Evolutionary conservation across 2,329 filamentous ascomycete genomes (phyloP), one percentile per base, ranked within the genome.

Genomic region (Talaromyces sp.): DNA sequence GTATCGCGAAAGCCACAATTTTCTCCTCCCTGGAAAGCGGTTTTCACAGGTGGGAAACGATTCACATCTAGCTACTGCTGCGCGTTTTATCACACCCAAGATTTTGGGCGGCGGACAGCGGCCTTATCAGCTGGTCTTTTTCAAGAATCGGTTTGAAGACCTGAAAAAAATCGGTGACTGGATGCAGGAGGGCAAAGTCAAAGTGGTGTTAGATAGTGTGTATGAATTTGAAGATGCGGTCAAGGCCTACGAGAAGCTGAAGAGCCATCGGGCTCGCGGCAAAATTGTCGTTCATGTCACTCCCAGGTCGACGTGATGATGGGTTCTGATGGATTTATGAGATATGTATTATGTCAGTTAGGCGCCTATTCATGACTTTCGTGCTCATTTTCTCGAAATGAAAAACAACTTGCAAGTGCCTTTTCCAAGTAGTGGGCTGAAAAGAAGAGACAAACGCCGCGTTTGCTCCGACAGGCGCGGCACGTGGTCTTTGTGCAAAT

Each of bases 101-200:
- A 78, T 81, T 11, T 62, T 85, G 11, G 83, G 83, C 0, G 84
- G 83, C 13, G 82, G 83, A 17, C 71, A 71, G 64, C 70, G 75
- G 59, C 71, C 69, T 55, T 76, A 72, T 63, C 64, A 70, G n/a
- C 65, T 77, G 11, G 63, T 77, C 10, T 64, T 70, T 28, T 67
- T 73, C 49, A 66, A 77, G 62, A 73, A 74, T 47, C 75, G 75
- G 2, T 69, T 72, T 3, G 77, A 80, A 10, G 75, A 85, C 49
- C 70, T 86, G 49, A 75, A 66, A 27, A 72, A 80, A 67, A 71
- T 90, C 58, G 85, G 72, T 0, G 68, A 76, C 57, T 85, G 82
- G 84, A 76, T 89, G 72, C 70, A 75, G 27, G 81, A 87, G 66
- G 85, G 84, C 1, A 87, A 84, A 69, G 65, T 89, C 30, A 83